Evolutionary conservation across 139 green algal genomes (phyloP), one percentile per base, ranked within the genome.

Genomic region (Tetradesmus obliquus): DNA sequence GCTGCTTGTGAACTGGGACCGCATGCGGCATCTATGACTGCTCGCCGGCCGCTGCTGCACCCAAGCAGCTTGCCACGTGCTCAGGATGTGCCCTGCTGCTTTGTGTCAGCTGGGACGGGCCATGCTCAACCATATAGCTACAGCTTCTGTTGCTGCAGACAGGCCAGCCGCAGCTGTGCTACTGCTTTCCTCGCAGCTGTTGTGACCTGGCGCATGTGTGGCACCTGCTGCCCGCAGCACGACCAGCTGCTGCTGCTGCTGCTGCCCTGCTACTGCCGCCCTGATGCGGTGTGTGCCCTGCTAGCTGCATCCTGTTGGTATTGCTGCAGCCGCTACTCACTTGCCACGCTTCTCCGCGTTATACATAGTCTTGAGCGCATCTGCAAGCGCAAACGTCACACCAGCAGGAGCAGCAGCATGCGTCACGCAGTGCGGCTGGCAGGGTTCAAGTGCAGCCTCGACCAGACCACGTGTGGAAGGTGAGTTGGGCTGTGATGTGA

Each of bases 321-420:
- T 22, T 76, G 66, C 66, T 3, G 66, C 66, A 76, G 51, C 45
- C 17, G 55, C 55, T 24, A 74, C 82, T 60, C 62, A 87, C 85
- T 99, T 99, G 86, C 98, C 98, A 71, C 97, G 95, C 97, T 99
- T 99, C 96, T 99, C 98, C 58, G 98, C 98, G 93, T 99, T 99
- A 95, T 97, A 99, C 96, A 99, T 99, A 76, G 95, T 99, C 95
- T 99, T 99, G 85, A 99, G 97, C 7, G 98, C 98, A 74, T 58
- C 82, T 53, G 19, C 60, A 55, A 55, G 22, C 81, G 66, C 51
- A 12, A 86, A 54, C 17, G 81, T 62, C 4, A 69, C 19, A 76
- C 3, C 66, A 76, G 66, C 66, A 24, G 12, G 17, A 76, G 32
- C 66, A 76, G 15, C 17, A 3, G n/a, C 66, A 76, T 7, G 66